Base-by-base conservation (phyloP, 257 asterid genomes). In the Nemophila menziesii region DNA sequence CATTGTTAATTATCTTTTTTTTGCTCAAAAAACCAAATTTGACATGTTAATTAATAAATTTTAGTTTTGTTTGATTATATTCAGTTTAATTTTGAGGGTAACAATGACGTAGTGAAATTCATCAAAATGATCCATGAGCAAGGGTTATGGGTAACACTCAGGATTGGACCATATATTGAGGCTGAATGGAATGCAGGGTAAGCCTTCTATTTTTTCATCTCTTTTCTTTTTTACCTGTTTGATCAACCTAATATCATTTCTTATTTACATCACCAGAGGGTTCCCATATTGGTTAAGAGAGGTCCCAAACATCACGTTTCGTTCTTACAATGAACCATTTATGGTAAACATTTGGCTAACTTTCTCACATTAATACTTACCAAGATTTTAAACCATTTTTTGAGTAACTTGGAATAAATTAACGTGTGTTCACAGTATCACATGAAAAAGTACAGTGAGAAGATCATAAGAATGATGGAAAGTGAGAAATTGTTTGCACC, bases 131-230 rank as follows among this genome's bases (percentile, higher is more conserved):
- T 89, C 6, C 81, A 65, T 13, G 87, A 78, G 8, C 54, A 48
- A 26, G 98, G 82, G 3, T 9, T 90, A 73, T 84, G 79, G 69
- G 98, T 77, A 0, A 84, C 87, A 4, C 98, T 90, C 39, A 62
- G 98, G 39, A 56, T 90, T 51, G 98, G 98, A 33, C 98, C 98
- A 44, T 85, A 70, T 56, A 73, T 90, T 15, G 98, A 90, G 63
- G 92, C 94, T 6, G 98, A 90, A 74, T 84, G 98, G 98, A 87
- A 76, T 65, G 22, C 66, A 20, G 96, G 96, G 96, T 85, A 69
- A n/a, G 16, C 11, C 4, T 8, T 2, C 18, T 19, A 1, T 15
- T 41, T 17, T 5, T 13, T 10, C 16, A 16, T 5, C 3, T 22
- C 13, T 14, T 33, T 9, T 24, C 33, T 24, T 24, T 26, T 26